These are phyloP conservation scores for Tubosaeta brunneosetosa DNA, from an alignment of 768 basidiomycete species.

Conservation along the genomic window DNA sequence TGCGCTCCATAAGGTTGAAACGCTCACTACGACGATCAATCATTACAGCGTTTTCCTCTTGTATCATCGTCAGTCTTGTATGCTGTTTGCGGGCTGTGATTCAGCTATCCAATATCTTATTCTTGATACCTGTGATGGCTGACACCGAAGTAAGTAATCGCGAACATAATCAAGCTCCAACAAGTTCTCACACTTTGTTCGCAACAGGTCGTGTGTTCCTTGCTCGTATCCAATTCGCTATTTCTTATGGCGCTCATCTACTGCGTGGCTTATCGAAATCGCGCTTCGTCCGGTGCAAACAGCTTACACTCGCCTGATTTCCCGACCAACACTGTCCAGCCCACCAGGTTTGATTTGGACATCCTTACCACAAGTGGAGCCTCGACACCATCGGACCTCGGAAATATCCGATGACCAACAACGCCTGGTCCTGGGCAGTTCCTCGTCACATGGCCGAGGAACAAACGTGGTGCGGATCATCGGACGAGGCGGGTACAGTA, in stretches of 20 bases:
- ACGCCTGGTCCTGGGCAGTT: too few species aligned
- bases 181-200: neutral
- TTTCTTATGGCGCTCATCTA: slow-evolving; percentile 8
- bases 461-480: too few species aligned
- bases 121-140: slow-evolving; percentile 2
- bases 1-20: slow-evolving; percentile 6
- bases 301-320: neutral
- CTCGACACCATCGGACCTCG: too few species aligned
- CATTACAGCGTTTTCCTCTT: slow-evolving; percentile 4
- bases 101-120: slow-evolving; percentile 1
- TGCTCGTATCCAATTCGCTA: slow-evolving; percentile 12
- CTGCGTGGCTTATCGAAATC: slow-evolving; percentile 1
- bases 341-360: slow-evolving; percentile 13
- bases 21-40: slow-evolving; percentile 5
- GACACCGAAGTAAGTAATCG: slow-evolving; percentile 12
- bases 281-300: neutral
- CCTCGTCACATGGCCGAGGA: too few species aligned
- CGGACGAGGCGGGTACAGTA: too few species aligned
- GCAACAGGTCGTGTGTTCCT: slow-evolving; percentile 12
- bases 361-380: neutral
- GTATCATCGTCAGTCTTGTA: slow-evolving; percentile 3
- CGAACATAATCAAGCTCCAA: neutral
- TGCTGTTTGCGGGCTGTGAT: slow-evolving; percentile 6
- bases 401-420: too few species aligned
- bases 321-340: neutral